These are phyloP conservation scores for Cryptococcus wingfieldii DNA, from an alignment of 1,284 basidiomycete genomes.

Conservation along the genomic window DNA sequence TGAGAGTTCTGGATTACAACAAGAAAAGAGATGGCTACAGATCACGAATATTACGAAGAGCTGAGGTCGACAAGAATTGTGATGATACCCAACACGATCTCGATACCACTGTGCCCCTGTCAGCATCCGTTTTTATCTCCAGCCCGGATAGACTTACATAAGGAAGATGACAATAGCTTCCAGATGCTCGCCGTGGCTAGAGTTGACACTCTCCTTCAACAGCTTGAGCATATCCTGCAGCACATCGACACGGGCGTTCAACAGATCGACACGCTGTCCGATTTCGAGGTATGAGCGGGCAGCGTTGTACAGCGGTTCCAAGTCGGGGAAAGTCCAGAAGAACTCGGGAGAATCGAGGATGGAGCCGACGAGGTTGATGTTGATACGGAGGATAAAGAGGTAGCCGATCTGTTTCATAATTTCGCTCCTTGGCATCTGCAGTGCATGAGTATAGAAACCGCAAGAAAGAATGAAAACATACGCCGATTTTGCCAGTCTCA, in stretches of 20 bases:
- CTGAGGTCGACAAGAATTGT: conserved; percentile 68
- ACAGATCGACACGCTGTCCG: conserved; percentile 83
- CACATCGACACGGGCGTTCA: conserved; percentile 93
- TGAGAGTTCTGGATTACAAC: too few relatives aligned
- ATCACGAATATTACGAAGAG: conserved; percentile 18
- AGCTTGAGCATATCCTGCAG: conserved; percentile 96
- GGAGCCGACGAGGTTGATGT: conserved; percentile 92
- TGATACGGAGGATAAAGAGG: conserved; percentile 87
- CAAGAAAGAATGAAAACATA: conserved; percentile 49
- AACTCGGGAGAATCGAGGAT: conserved; percentile 77
- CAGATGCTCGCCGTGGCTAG: conserved; percentile 84
- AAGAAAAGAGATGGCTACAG: too few relatives aligned
- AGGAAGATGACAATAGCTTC: conserved; percentile 92
- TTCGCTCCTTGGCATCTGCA: conserved; percentile 57
- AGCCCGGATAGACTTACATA: conserved; percentile 62
- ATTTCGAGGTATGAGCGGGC: conserved; percentile 91
- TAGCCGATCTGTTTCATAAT: conserved; percentile 98
- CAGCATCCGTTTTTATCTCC: neutral
- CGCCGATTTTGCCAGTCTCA: conserved; percentile 90
- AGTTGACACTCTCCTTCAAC: conserved; percentile 84
- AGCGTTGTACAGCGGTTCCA: conserved; percentile 92
- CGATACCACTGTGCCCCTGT: conserved; percentile 18
- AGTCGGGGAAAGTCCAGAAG: conserved; percentile 65
- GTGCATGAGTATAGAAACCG: neutral
- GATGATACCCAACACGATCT: conserved; percentile 62